Conservation (phyloP, 495 filamentous ascomycete species). For the Penicillium angulare region DNA sequence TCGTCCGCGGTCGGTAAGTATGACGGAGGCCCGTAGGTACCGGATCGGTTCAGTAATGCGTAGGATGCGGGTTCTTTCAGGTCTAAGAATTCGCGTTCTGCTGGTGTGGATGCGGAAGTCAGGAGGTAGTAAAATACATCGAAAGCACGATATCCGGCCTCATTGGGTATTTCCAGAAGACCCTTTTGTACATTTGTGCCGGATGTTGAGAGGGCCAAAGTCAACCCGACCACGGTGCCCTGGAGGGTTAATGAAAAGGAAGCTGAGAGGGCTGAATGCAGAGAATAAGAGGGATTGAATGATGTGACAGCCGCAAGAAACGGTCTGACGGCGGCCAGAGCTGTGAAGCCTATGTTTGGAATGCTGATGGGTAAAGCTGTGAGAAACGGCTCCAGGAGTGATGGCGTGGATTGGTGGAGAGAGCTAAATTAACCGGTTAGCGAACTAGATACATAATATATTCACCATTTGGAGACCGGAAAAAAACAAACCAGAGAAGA, state of each 20-base stretch:
- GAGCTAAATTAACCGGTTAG: slow-evolving; percentile 56
- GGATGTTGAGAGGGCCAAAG: slow-evolving; percentile 76
- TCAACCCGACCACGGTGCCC: slow-evolving; percentile 72
- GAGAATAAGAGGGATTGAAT: slow-evolving; percentile 79
- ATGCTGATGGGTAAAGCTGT: slow-evolving; percentile 74
- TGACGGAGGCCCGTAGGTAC: slow-evolving; percentile 81
- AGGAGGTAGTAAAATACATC: slow-evolving; percentile 98
- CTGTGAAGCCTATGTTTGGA: slow-evolving; percentile 69
- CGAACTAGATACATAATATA: too few species aligned
- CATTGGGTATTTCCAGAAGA: slow-evolving; percentile 74
- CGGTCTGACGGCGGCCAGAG: slow-evolving; percentile 74
- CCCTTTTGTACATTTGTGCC: slow-evolving; percentile 84
- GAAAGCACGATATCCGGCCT: slow-evolving; percentile 88
- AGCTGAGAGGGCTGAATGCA: slow-evolving; percentile 77
- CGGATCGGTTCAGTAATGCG: slow-evolving; percentile 72
- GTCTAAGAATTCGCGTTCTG: slow-evolving; percentile 88
- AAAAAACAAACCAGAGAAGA: slow-evolving; percentile 66
- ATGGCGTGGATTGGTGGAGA: slow-evolving; percentile 84
- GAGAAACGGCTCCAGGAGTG: slow-evolving; percentile 77
- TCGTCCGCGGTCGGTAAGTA: slow-evolving; percentile 95
- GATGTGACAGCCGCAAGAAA: slow-evolving; percentile 87
- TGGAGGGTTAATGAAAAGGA: slow-evolving; percentile 77
- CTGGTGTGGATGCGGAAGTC: slow-evolving; percentile 82
- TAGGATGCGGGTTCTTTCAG: slow-evolving; percentile 79
- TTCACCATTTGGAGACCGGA: background rate